Base-by-base conservation (phyloP, 1,284 basidiomycete species). In the Anthracocystis panici-leucophaei region DNA sequence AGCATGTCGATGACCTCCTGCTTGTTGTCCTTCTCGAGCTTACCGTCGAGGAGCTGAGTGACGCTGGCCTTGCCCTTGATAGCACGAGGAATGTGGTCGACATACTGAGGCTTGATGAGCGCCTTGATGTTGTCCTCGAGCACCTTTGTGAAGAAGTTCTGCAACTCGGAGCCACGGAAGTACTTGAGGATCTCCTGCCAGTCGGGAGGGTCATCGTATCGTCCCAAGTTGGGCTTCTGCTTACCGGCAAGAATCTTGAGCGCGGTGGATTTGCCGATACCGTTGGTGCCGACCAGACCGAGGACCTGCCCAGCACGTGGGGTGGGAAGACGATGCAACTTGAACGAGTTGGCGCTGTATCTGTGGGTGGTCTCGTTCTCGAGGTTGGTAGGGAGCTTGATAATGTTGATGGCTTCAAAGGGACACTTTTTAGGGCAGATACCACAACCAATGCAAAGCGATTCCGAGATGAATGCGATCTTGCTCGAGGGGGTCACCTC, bases 61-160 rank as follows among this genome's bases (percentile, higher is more conserved):
- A 85, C 83, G 21, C 75, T 77, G 4, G 82, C 79, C 44, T 68
- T 71, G 31, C 77, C 73, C 69, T 85, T 85, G 68, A 85, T 80
- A 38, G 83, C 83, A 41, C 83, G 71, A 5, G 83, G 82, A 49
- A 85, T 82, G 75, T 85, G 83, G 68, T 85, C 83, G 44, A 85
- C 83, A 55, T 85, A 85, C 70, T 85, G 83, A 16, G 83, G 83
- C 75, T 85, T 85, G 74, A 85, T 84, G 25, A 85, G 77, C 23
- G 83, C 83, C 75, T 85, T 85, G 73, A 85, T 82, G 74, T 85
- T 82, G 76, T 85, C 83, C 65, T 85, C 83, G 9, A 85, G 76
- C 52, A 85, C 83, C 66, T 85, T 85, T 53, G 82, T 83, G 72
- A 85, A 85, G 63, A 83, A 84, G 74, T 85, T 85, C 54, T 85